Base-by-base conservation (phyloP, 129 eudicot genomes). In the Pulicaria dysenterica region DNA sequence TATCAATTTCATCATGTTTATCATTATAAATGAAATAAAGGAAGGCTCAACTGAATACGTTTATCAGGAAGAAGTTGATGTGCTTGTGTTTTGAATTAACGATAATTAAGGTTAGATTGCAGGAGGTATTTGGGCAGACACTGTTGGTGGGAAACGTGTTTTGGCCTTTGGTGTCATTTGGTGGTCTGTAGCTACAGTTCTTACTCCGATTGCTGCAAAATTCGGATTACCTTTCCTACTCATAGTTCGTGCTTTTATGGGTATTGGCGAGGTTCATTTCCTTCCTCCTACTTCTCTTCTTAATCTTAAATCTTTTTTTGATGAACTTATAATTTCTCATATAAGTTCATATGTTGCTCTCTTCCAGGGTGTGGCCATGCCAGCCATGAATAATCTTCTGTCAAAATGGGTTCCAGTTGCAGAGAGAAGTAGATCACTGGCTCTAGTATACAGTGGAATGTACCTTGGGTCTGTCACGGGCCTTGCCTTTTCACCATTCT, bases 101-200 rank as follows among this genome's bases (percentile, higher is more conserved):
- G 50, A 59, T 74, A 68, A 69, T n/a, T 61, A 73, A 66, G 70
- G 73, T 64, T 85, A 92, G 98, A 73, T 92, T 73, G 98, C 98
- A 63, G 98, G 98, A 75, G 98, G 98, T 66, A 92, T 92, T 9
- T 92, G 96, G 98, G 98, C 98, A 37, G 98, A 92, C 91, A 92
- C 95, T 55, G 87, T 89, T 54, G 98, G 98, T 34, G 98, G 98
- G 59, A 92, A 92, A 78, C 69, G 72, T 61, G 98, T 92, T 50
- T 81, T 92, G 63, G 96, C 88, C 45, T 92, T 92, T 24, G 98
- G 91, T 58, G 98, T 92, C 14, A 82, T 89, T 72, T 92, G 98
- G 98, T 92, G 98, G 98, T 92, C 98, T 56, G 51, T 92, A 71
- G 98, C 98, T 44, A 92, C 98, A 46, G 62, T 51, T 67, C 94